Evolutionary conservation across 2,329 filamentous ascomycete genomes (phyloP), one percentile per base, ranked within the genome.

Genomic region (Xylaria sp.): DNA sequence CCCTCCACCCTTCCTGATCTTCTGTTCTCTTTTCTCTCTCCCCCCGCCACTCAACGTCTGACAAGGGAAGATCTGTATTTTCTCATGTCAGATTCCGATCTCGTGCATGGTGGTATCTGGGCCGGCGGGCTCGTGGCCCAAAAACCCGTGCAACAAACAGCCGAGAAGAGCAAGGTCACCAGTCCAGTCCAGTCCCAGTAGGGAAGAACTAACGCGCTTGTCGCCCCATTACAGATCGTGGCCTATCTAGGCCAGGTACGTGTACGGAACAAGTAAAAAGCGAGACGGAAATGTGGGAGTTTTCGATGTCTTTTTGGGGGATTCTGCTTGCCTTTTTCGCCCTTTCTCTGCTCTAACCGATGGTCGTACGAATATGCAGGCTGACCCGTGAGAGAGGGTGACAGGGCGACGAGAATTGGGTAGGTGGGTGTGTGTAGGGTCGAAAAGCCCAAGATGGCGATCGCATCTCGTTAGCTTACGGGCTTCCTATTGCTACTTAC

Each of bases 51-150:
- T 58, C 54, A 48, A 48, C 57, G 59, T 60, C 55, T 64, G 59
- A 60, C 59, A 62, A 61, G 61, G 61, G 61, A 59, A 64, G 61
- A 66, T 66, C 65, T 65, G 61, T 59, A 59, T 60, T 16, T 64
- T 59, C 52, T 60, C 61, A 66, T 65, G 65, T 63, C 55, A 65
- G 65, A 66, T 66, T 65, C 65, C 63, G 63, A 66, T 66, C 63
- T 66, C 58, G 60, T 65, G 65, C 63, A 64, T 66, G 56, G 57
- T 59, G 48, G 57, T 61, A 59, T 62, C 59, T 60, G 47, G 58
- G 59, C 16, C 16, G 16, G 16, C 59, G 49, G 55, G 56, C 60
- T 65, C 63, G 59, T 63, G 60, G 58, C 60, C 47, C 23, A 57
- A 60, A 57, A 30, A 30, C 4, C 52, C 52, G 61, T 61, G 57